Evolutionary conservation across 768 basidiomycete genomes (phyloP).

Genomic region (Termitomyces sp.): DNA sequence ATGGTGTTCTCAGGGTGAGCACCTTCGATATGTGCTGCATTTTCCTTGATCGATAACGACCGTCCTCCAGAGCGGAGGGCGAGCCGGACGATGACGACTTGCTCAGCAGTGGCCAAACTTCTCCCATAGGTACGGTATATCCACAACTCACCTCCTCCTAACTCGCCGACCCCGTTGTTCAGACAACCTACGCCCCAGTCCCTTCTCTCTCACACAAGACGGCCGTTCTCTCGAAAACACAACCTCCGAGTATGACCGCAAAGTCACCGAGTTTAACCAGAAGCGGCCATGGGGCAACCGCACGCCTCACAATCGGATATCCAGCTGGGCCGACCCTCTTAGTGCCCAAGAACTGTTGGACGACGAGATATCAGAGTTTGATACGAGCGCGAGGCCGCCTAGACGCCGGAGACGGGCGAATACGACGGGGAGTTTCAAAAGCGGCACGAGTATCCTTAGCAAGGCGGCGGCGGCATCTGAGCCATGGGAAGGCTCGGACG

Average conservation of each 20-base stretch:
- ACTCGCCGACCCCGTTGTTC: not conserved
- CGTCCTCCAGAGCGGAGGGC: slow-evolving; percentile 6
- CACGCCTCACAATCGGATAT: slow-evolving; percentile 33
- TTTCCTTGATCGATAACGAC: not conserved
- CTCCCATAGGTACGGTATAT: slow-evolving; percentile 61
- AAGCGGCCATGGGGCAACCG: slow-evolving; percentile 33
- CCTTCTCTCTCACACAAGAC: slow-evolving; percentile 16
- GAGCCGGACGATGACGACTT: slow-evolving; percentile 53
- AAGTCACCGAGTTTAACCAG: slow-evolving; percentile 31
- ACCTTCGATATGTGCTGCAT: too few species aligned
- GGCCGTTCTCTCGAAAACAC: slow-evolving; percentile 14
- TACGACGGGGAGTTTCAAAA: slow-evolving; percentile 2
- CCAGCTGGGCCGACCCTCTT: slow-evolving; percentile 52
- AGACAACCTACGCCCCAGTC: slow-evolving; percentile 16
- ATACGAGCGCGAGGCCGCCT: not conserved
- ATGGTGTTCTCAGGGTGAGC: slow-evolving; percentile 23
- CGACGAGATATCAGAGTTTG: slow-evolving; percentile 1
- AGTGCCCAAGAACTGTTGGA: slow-evolving; percentile 30
- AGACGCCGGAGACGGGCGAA: slow-evolving; percentile 1
- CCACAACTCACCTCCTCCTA: not conserved
- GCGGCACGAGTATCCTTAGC: slow-evolving; percentile 5
- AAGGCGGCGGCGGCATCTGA: slow-evolving; percentile 7
- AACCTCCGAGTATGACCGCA: slow-evolving; percentile 28
- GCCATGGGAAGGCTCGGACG: slow-evolving; percentile 2
- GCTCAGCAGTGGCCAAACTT: slow-evolving; percentile 75